Percentiles rank a stretch among this genome's conserved stretches.
These are phyloP conservation scores for Neurospora hispaniola DNA, from an alignment of 495 filamentous ascomycete species.

Conservation along the genomic window DNA sequence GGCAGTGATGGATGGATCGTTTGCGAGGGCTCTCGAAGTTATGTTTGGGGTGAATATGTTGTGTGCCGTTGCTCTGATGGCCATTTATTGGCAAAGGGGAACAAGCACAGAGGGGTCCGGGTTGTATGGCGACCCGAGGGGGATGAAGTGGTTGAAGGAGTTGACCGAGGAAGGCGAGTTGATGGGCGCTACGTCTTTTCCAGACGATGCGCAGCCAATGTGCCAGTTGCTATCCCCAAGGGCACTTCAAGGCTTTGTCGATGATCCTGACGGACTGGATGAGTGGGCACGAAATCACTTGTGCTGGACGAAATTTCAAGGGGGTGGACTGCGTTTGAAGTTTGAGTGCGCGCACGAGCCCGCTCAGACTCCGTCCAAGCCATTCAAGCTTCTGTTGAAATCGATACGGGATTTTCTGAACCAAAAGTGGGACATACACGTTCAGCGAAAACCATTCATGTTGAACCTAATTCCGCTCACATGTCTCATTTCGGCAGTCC, in stretches of 20 bases:
- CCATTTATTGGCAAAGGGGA: neutral
- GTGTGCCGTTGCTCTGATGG: neutral
- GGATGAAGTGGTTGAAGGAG: neutral
- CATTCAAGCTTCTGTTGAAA: neutral
- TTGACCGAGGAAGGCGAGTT: neutral
- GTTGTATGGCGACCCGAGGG: neutral
- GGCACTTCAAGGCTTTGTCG: neutral
- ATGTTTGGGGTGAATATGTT: neutral
- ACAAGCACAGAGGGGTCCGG: neutral
- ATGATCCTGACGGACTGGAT: neutral
- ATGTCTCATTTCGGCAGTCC: neutral
- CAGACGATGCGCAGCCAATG: neutral
- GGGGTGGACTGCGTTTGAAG: neutral
- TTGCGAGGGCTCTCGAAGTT: neutral
- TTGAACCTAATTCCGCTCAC: neutral
- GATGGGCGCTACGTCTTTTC: neutral
- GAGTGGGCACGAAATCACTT: neutral
- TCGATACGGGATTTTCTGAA: neutral
- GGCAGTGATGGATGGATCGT: neutral
- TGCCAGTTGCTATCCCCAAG: neutral
- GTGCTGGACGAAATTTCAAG: neutral
- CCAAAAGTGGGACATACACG: neutral
- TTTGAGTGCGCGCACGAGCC: neutral
- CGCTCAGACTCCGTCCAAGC: neutral
- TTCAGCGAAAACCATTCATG: neutral